Evolutionary conservation across 257 asterid species (phyloP).

Genomic region (Fraxinus anomala): DNA sequence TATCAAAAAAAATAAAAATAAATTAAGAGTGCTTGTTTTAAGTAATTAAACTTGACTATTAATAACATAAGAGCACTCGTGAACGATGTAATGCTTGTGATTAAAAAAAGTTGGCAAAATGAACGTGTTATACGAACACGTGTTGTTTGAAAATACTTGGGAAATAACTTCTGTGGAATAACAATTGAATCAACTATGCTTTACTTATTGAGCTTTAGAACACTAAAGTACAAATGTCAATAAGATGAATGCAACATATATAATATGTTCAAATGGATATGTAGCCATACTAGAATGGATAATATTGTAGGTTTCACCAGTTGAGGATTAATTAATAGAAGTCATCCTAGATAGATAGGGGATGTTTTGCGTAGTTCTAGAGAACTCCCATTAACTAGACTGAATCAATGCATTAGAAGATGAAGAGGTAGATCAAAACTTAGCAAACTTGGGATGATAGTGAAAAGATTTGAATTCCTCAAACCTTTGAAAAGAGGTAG

Average conservation of each 20-base stretch:
- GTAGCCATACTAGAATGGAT: neutral
- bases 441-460: neutral
- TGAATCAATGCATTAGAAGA: neutral
- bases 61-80: neutral
- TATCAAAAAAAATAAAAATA: too few relatives aligned
- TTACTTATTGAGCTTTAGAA: neutral
- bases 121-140: neutral
- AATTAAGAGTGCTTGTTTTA: neutral
- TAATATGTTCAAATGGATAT: neutral
- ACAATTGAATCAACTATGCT: neutral
- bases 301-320: neutral
- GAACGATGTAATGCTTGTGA: neutral
- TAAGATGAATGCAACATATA: neutral
- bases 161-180: neutral
- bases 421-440: neutral
- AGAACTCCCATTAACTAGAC: neutral
- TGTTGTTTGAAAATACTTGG: neutral
- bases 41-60: neutral
- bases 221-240: neutral
- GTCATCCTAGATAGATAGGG: neutral
- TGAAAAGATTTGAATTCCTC: neutral
- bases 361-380: neutral
- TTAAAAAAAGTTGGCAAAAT: neutral
- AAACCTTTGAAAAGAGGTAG: neutral
- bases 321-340: neutral